A percentile compares a stretch with the other conserved stretches of the same genome.
Conservation (phyloP, 441 rosid species). For the Gossypium davidsonii region DNA sequence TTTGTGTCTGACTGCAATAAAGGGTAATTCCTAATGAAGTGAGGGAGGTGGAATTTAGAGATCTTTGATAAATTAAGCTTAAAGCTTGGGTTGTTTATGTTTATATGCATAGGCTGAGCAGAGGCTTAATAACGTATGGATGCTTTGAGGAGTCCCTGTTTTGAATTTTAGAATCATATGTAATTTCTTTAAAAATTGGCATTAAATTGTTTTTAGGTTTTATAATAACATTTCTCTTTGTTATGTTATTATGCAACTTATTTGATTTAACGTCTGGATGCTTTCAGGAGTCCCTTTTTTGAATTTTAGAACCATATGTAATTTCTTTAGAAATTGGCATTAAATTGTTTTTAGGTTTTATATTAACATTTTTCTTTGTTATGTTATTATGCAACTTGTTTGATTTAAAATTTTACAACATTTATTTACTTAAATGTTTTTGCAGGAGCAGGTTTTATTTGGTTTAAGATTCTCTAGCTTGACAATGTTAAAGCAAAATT, state of each 20-base stretch:
- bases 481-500: slow-evolving; percentile 65
- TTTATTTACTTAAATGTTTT: slow-evolving; percentile 10
- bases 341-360: background rate
- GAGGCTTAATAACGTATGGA: background rate
- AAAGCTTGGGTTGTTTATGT: background rate
- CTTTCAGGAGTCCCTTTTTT: background rate
- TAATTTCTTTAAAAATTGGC: background rate
- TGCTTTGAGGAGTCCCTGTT: background rate
- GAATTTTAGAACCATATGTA: background rate
- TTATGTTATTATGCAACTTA: background rate
- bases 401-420: background rate
- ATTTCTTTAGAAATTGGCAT: background rate
- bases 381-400: background rate
- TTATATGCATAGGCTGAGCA: background rate
- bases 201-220: background rate
- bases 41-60: background rate
- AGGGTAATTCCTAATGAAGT: background rate
- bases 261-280: background rate
- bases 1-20: background rate
- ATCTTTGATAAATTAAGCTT: background rate
- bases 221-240: background rate
- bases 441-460: slow-evolving; percentile 48
- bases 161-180: background rate
- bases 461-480: slow-evolving; percentile 86
- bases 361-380: background rate